phyloP scores from a whole-genome alignment of 1,139 yeast genomes.

The Yamadazyma friedrichii region DNA sequence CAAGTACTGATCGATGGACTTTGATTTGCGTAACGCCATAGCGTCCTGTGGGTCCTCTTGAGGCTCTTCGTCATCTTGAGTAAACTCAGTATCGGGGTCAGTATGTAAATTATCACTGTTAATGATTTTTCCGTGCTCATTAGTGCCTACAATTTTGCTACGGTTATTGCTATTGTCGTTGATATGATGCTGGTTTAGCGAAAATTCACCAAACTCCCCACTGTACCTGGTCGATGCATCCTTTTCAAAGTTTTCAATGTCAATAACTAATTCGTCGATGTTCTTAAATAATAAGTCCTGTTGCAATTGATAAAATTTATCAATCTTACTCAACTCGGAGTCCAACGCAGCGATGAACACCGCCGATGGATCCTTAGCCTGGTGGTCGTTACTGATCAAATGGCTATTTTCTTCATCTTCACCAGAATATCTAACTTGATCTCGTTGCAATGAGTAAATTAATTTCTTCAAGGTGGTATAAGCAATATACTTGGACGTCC shows the following conservation, averaged over 20 bases:
- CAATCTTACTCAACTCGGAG: conserved; percentile 58
- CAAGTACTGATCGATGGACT: conserved; percentile 38
- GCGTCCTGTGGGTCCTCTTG: conserved; percentile 10
- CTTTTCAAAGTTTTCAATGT: conserved; percentile 47
- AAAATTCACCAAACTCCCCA: conserved; percentile 13
- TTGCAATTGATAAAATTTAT: conserved; percentile 54
- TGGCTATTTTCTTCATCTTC: conserved; percentile 29
- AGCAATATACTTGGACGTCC: conserved; percentile 69
- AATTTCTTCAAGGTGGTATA: conserved; percentile 63
- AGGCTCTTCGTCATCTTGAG: conserved; percentile 29
- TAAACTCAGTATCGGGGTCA: conserved; percentile 34
- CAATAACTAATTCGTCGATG: conserved; percentile 52
- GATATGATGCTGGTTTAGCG: conserved; percentile 4
- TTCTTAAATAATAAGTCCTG: conserved; percentile 48
- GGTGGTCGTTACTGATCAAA: conserved; percentile 24
- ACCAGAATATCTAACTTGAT: conserved; percentile 36
- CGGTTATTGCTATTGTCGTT: conserved; percentile 2
- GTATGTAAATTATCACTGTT: conserved; percentile 17
- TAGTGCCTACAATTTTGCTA: neutral
- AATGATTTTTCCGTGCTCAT: no score
- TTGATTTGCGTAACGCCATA: conserved; percentile 20
- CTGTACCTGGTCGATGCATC: conserved; percentile 19
- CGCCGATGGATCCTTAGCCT: conserved; percentile 21
- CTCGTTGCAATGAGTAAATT: conserved; percentile 64
- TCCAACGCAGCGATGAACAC: conserved; percentile 55